A percentile compares a stretch with the other conserved stretches of the same genome.
Conservation (phyloP, 257 asterid species). For the Verbena officinalis region DNA sequence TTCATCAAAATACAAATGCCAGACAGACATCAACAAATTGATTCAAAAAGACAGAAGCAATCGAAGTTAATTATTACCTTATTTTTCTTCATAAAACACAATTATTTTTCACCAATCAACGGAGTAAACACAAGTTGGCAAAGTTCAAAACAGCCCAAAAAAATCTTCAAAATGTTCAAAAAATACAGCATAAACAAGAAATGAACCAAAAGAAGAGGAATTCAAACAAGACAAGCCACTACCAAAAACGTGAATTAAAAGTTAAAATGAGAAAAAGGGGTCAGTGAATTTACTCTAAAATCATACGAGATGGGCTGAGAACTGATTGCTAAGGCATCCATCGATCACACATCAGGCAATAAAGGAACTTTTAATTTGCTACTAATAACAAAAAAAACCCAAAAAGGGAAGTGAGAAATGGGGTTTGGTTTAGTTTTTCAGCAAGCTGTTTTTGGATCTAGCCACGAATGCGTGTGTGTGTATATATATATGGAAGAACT, state of each 20-base stretch:
- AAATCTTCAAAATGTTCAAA: conserved; percentile 3
- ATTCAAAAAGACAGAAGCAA: background rate
- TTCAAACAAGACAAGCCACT: background rate
- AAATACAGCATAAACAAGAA: background rate
- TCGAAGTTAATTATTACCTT: conserved; percentile 13
- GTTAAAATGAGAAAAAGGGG: conserved; percentile 21
- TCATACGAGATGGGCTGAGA: conserved; percentile 46
- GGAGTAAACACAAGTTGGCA: background rate
- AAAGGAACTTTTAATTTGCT: background rate
- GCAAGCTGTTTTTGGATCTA: background rate
- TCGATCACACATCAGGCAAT: conserved; percentile 25
- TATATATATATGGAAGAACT: background rate
- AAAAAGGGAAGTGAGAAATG: background rate
- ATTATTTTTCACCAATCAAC: conserved; percentile 15
- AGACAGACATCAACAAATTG: background rate
- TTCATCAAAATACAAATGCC: conserved; percentile 21
- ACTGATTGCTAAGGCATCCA: conserved; percentile 52
- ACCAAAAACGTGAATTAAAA: conserved; percentile 13
- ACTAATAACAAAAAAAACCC: conserved; percentile 7
- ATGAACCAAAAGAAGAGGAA: conserved; percentile 17
- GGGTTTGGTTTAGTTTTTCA: conserved; percentile 1
- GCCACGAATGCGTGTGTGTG: background rate
- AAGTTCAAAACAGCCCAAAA: too few relatives aligned
- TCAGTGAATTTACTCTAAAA: conserved; percentile 44
- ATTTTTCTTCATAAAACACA: background rate